phyloP scores from a whole-genome alignment of 176 grass and related monocot species.

The sorghum (Sorghum bicolor) region Sorghum_bicolor_NCBIv3 NC_012870.2:19731001-19731500 shows the following conservation, averaged over 20 bases:
- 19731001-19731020: not conserved
- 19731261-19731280: slow-evolving; percentile 7
- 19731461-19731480: not conserved
- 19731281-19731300: slow-evolving; percentile 23
- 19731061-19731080: not conserved
- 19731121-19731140: slow-evolving; percentile 31
- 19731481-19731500: not conserved
- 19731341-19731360: slow-evolving; percentile 29
- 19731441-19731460: not conserved
- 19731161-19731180: slow-evolving; percentile 22
- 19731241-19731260: slow-evolving; percentile 7
- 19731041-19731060: not conserved
- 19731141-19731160: slow-evolving; percentile 26
- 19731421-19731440: not conserved
- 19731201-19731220: slow-evolving; percentile 42
- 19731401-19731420: slow-evolving; percentile 15
- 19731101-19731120: not conserved
- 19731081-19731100: not conserved
- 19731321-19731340: slow-evolving; percentile 32
- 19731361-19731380: slow-evolving; percentile 37
- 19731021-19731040: not conserved
- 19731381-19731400: slow-evolving; percentile 38
- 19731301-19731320: slow-evolving; percentile 40
- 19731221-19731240: slow-evolving; percentile 12
- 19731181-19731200: slow-evolving; percentile 10